Conservation (phyloP, 2,329 filamentous ascomycete genomes). For the Harringtonia aguacate region DNA sequence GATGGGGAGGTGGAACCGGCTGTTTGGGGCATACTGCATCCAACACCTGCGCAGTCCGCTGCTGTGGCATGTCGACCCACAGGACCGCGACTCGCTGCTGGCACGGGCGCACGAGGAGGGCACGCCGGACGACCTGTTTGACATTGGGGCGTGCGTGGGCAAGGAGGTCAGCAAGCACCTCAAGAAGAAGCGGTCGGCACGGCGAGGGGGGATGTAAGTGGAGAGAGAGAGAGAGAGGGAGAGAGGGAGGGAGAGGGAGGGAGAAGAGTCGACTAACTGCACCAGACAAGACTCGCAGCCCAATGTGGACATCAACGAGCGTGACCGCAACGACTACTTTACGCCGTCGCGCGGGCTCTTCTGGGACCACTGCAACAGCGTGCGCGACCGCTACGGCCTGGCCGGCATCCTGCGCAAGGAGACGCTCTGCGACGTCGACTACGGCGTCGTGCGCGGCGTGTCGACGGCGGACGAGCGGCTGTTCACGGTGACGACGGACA, state of each 20-base stretch:
- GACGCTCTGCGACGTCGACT: slow-evolving; percentile 50
- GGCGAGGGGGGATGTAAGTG: slow-evolving; percentile 20
- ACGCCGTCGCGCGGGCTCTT: slow-evolving; percentile 53
- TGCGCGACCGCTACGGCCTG: slow-evolving; percentile 49
- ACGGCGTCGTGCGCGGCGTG: slow-evolving; percentile 33
- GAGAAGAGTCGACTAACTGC: neutral
- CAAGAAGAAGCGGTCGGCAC: slow-evolving; percentile 45
- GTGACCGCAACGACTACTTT: slow-evolving; percentile 60
- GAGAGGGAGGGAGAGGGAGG: neutral
- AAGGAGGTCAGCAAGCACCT: slow-evolving; percentile 73
- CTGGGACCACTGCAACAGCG: slow-evolving; percentile 46
- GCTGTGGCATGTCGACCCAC: slow-evolving; percentile 73
- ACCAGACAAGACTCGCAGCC: slow-evolving; percentile 25
- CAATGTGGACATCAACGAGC: slow-evolving; percentile 47
- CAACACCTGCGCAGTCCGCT: slow-evolving; percentile 65
- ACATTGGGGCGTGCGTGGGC: slow-evolving; percentile 65
- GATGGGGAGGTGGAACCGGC: slow-evolving; percentile 60
- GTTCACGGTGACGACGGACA: slow-evolving; percentile 53
- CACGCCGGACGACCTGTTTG: slow-evolving; percentile 52
- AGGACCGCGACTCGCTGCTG: slow-evolving; percentile 62
- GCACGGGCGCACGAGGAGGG: slow-evolving; percentile 54
- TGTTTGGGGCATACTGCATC: slow-evolving; percentile 61
- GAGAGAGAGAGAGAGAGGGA: too few relatives aligned
- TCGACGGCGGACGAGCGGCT: slow-evolving; percentile 37
- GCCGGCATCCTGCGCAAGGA: slow-evolving; percentile 48